Evolutionary conservation across 495 filamentous ascomycete species (phyloP).

Genomic region (Penicillium waksmanii): DNA sequence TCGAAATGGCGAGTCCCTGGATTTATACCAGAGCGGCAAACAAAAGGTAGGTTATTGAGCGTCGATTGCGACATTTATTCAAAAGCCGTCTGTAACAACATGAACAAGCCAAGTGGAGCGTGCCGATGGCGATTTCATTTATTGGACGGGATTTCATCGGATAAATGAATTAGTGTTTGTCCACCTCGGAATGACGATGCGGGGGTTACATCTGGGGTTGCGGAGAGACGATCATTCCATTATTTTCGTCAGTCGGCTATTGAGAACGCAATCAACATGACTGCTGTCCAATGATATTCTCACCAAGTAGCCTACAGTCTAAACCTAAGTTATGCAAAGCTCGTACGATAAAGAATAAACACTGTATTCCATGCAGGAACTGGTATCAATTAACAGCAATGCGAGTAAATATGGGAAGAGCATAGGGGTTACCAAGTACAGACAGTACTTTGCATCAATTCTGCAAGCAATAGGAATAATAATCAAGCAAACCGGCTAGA

Average conservation of each 20-base stretch:
- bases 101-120: neutral
- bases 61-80: slow-evolving; percentile 4
- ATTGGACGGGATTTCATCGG: slow-evolving; percentile 17
- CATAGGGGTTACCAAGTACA: neutral
- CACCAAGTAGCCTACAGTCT: neutral
- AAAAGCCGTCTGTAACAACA: slow-evolving; percentile 18
- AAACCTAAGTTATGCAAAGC: neutral
- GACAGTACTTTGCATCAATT: neutral
- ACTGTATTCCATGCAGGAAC: slow-evolving; percentile 8
- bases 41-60: slow-evolving; percentile 18
- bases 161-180: neutral
- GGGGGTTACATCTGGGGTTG: slow-evolving; percentile 30
- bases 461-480: slow-evolving; percentile 9
- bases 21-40: neutral
- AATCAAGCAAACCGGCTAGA: slow-evolving; percentile 13
- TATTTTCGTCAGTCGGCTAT: slow-evolving; percentile 23
- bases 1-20: neutral
- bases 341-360: slow-evolving; percentile 5
- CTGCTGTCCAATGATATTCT: neutral
- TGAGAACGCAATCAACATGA: slow-evolving; percentile 7
- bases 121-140: neutral
- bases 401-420: slow-evolving; percentile 7
- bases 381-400: slow-evolving; percentile 29
- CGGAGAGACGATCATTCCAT: slow-evolving; percentile 24
- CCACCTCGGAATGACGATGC: slow-evolving; percentile 12